Conservation (phyloP, 352 stramenopile genomes). For the Phytopythium sindhum region DNA sequence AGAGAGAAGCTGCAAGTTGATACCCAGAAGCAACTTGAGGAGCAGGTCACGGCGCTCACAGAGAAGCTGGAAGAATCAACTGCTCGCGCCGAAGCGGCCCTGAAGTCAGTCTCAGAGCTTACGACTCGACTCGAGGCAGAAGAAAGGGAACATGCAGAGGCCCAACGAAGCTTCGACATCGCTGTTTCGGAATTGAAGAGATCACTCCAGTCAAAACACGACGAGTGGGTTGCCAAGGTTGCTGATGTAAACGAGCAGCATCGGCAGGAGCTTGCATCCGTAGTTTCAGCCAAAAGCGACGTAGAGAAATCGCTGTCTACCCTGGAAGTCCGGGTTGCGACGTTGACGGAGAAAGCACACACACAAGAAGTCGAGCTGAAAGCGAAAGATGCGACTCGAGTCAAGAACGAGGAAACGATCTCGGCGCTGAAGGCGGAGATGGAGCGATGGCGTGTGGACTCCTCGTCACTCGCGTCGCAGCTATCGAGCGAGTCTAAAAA, state of each 20-base stretch:
- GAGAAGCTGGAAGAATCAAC: slow-evolving; percentile 19
- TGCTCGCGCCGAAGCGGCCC: slow-evolving; percentile 17
- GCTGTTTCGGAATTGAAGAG: slow-evolving; percentile 7
- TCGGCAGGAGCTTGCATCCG: slow-evolving; percentile 14
- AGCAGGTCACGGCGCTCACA: slow-evolving; percentile 26
- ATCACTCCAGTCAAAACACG: slow-evolving; percentile 12
- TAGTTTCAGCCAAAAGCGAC: slow-evolving; percentile 13
- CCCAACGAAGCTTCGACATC: slow-evolving; percentile 7
- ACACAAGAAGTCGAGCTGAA: slow-evolving; percentile 3
- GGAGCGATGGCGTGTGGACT: slow-evolving; percentile 15
- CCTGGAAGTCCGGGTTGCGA: slow-evolving; percentile 20
- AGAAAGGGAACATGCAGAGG: slow-evolving; percentile 21
- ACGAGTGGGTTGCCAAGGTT: slow-evolving; percentile 15
- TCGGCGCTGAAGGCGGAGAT: slow-evolving; percentile 13
- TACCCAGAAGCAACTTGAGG: slow-evolving; percentile 26
- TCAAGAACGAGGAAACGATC: slow-evolving; percentile 12
- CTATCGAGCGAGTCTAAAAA: slow-evolving; percentile 21
- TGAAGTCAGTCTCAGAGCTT: slow-evolving; percentile 24
- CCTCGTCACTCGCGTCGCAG: slow-evolving; percentile 13
- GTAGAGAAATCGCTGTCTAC: slow-evolving; percentile 10
- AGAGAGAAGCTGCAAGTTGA: slow-evolving; percentile 34
- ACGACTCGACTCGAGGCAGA: slow-evolving; percentile 22
- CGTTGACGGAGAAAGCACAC: slow-evolving; percentile 10
- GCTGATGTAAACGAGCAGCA: slow-evolving; percentile 11
- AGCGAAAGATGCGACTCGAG: not conserved